These are phyloP conservation scores for Fraxinus pennsylvanica DNA, from an alignment of 257 asterid species.

Conservation along the genomic window DNA sequence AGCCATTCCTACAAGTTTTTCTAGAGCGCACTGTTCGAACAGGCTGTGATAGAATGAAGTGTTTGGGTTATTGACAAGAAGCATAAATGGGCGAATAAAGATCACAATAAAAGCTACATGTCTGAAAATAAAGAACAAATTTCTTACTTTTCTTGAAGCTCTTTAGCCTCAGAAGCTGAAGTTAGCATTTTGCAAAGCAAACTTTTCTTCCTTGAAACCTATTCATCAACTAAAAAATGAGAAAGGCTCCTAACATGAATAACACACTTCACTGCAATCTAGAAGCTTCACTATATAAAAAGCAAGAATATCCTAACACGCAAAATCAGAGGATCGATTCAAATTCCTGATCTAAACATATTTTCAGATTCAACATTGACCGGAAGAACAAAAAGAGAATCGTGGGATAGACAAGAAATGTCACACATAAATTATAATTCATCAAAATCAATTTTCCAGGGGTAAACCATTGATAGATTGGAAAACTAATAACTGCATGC, in stretches of 20 bases:
- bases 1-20: slow-evolving; percentile 77
- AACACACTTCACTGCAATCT: slow-evolving; percentile 11
- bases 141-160: slow-evolving; percentile 51
- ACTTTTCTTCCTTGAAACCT: slow-evolving; percentile 44
- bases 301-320: slow-evolving; percentile 15
- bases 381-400: slow-evolving; percentile 4
- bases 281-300: slow-evolving; percentile 23
- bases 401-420: slow-evolving; percentile 13
- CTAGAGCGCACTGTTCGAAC: slow-evolving; percentile 71
- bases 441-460: too few relatives aligned
- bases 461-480: too few relatives aligned
- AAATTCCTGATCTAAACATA: slow-evolving; percentile 20
- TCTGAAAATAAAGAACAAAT: slow-evolving; percentile 21
- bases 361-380: slow-evolving; percentile 1
- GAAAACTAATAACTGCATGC: too few relatives aligned
- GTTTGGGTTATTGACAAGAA: slow-evolving; percentile 29
- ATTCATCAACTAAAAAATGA: slow-evolving; percentile 19
- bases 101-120: slow-evolving; percentile 25
- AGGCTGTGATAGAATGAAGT: slow-evolving; percentile 52
- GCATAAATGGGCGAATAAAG: slow-evolving; percentile 8
- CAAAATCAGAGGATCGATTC: slow-evolving; percentile 19
- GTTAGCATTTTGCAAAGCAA: slow-evolving; percentile 35
- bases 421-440: not conserved
- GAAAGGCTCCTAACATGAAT: not conserved
- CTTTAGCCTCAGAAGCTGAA: slow-evolving; percentile 36